Base-by-base conservation (phyloP, 805 yeast genomes). In the Pichia gijzeniarum region DNA sequence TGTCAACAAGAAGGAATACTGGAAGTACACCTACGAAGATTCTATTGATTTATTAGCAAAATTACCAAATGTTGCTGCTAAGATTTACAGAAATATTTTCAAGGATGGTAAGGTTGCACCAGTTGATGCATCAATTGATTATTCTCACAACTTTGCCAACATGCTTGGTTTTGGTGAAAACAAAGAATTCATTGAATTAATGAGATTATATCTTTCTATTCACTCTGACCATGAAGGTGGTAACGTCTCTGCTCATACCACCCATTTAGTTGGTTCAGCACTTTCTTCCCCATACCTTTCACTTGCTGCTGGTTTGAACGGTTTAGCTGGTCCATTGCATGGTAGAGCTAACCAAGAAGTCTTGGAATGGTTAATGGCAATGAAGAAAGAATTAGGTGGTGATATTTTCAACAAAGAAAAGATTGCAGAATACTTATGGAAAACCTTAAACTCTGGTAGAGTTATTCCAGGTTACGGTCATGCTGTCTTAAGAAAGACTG, bases 161-260 rank as follows among this genome's bases (percentile, higher is more conserved):
- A 73, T 72, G 71, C 69, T 77, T 51, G 82, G 83, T 50, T 74
- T 63, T 63, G 79, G 81, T 54, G 67, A 68, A 48, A 77, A 80
- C 69, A 71, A 72, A 55, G 88, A 82, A 63, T 85, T 85, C 62
- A 76, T 79, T 48, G 90, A 85, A 65, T 74, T 85, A 58, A 78
- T 85, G 80, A 80, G 95, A 71, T 72, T 85, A 55, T 85, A 85
- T 74, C 67, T 84, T 61, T 79, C 91, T 50, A 80, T 85, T 62
- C 95, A 85, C 73, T 77, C 88, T 45, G 95, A 85, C 65, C 95
- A 85, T 71, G 95, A 85, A 73, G 95, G 93, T 70, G 93, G 93
- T 67, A 84, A 84, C 63, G 93, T 84, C 50, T 80, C 88, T 51
- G 93, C 93, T 40, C 93, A 84, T 71, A 80, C 93, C 53, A 84